Percentiles rank a stretch among this genome's conserved stretches.
Conservation (phyloP, 352 stramenopile genomes). For the Phytophthora sp. region DNA sequence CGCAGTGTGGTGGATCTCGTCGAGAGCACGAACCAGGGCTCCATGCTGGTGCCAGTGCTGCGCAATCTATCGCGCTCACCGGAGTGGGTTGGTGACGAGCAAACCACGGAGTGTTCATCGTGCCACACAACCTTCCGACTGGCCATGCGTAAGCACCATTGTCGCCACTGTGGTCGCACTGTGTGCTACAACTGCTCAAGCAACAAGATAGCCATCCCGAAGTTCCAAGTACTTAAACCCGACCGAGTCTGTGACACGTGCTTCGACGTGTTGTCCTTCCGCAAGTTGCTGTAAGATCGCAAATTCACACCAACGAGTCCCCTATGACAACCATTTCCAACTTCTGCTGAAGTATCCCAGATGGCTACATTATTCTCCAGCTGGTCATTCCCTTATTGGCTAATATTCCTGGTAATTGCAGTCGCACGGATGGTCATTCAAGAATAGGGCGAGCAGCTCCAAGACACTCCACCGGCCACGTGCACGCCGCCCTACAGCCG, state of each 20-base stretch:
- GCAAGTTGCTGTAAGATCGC: constrained; percentile 64
- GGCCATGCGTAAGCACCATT: constrained; percentile 87
- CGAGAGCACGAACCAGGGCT: constrained; percentile 80
- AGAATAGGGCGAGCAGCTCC: constrained; percentile 26
- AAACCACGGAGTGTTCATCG: constrained; percentile 73
- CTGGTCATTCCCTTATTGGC: constrained; percentile 24
- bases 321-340: neutral
- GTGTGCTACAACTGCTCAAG: constrained; percentile 89
- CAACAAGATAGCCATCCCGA: constrained; percentile 85
- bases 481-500: neutral
- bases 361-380: constrained; percentile 28
- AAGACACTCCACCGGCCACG: neutral
- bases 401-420: constrained; percentile 17
- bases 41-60: constrained; percentile 82
- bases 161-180: constrained; percentile 81
- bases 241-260: constrained; percentile 85
- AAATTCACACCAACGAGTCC: neutral
- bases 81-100: constrained; percentile 73
- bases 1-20: constrained; percentile 85
- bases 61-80: constrained; percentile 72
- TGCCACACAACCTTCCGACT: constrained; percentile 79
- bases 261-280: constrained; percentile 86
- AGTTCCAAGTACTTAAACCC: constrained; percentile 79
- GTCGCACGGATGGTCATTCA: constrained; percentile 22
- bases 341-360: neutral